phyloP scores from a whole-genome alignment of 352 stramenopile species.

The Phytophthora megakarya region DNA sequence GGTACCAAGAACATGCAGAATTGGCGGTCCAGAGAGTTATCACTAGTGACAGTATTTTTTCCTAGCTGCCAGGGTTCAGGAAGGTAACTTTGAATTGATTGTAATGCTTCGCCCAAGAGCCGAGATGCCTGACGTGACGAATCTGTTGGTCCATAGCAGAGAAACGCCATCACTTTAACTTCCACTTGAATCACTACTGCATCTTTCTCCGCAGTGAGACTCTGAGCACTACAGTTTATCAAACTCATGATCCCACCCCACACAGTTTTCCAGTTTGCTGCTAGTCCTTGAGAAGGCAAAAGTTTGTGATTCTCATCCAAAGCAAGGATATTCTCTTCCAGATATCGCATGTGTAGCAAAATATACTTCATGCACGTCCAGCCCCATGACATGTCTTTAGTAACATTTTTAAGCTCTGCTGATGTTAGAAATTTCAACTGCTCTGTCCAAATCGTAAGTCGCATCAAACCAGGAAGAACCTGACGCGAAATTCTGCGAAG shows the following conservation, averaged over 20 bases:
- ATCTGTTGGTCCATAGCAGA: slow-evolving; percentile 12
- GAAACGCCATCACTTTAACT: slow-evolving; percentile 35
- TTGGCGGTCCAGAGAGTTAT: slow-evolving; percentile 49
- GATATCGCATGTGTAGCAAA: slow-evolving; percentile 48
- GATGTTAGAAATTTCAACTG: slow-evolving; percentile 33
- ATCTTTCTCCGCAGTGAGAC: slow-evolving; percentile 16
- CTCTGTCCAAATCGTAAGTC: slow-evolving; percentile 55
- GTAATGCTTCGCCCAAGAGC: slow-evolving; percentile 35
- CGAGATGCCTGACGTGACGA: background rate
- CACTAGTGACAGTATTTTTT: background rate
- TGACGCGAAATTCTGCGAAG: slow-evolving; percentile 68
- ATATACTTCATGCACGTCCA: slow-evolving; percentile 49
- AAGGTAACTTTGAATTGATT: slow-evolving; percentile 25
- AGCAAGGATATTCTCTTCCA: slow-evolving; percentile 30
- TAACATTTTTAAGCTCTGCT: slow-evolving; percentile 1
- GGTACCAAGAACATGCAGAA: slow-evolving; percentile 54
- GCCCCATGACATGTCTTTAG: slow-evolving; percentile 16
- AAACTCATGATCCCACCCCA: slow-evolving; percentile 20
- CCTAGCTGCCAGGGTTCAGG: slow-evolving; percentile 17
- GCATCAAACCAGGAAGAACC: slow-evolving; percentile 56
- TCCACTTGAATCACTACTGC: slow-evolving; percentile 29
- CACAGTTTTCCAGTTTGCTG: slow-evolving; percentile 5
- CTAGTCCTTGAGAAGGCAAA: slow-evolving; percentile 4
- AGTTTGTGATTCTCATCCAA: background rate
- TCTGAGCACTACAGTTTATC: background rate